Evolutionary conservation across 75 land plant genomes (phyloP).

Genomic region (Pseudotsuga menziesii): DNA sequence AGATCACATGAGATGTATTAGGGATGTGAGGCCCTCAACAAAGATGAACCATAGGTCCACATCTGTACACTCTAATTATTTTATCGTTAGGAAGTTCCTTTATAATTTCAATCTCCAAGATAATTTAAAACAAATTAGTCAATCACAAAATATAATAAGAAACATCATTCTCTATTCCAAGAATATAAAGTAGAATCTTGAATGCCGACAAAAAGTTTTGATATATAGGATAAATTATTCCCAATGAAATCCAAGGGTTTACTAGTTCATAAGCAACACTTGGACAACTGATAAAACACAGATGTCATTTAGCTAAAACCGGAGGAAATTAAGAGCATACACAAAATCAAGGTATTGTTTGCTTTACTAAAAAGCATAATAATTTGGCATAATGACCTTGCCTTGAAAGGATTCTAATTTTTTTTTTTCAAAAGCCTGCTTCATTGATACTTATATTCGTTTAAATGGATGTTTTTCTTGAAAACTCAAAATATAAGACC

Average conservation of each 20-base stretch:
- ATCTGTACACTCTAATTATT: slow-evolving; percentile 95
- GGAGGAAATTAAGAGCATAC: too few species aligned
- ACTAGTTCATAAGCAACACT: too few species aligned
- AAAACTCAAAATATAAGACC: too few species aligned
- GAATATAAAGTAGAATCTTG: too few species aligned
- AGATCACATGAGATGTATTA: slow-evolving; percentile 95
- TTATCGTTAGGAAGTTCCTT: slow-evolving; percentile 87
- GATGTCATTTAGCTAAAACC: too few species aligned
- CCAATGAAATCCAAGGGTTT: too few species aligned
- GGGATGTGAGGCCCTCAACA: slow-evolving; percentile 99
- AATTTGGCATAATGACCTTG: neutral
- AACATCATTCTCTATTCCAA: too few species aligned
- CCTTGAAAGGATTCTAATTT: slow-evolving; percentile 83
- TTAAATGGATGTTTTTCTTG: slow-evolving; percentile 98
- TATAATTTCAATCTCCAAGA: slow-evolving; percentile 83
- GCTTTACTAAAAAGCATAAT: too few species aligned
- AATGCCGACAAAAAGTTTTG: too few species aligned
- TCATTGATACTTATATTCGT: slow-evolving; percentile 89
- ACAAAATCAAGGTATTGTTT: slow-evolving; percentile 62
- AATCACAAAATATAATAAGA: neutral
- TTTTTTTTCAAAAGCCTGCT: slow-evolving; percentile 94
- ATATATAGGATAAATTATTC: too few species aligned
- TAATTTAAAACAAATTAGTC: neutral
- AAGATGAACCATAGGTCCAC: slow-evolving; percentile 94
- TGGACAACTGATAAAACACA: too few species aligned